Conservation (phyloP, 768 basidiomycete species). For the Tricholoma saponaceum region DNA sequence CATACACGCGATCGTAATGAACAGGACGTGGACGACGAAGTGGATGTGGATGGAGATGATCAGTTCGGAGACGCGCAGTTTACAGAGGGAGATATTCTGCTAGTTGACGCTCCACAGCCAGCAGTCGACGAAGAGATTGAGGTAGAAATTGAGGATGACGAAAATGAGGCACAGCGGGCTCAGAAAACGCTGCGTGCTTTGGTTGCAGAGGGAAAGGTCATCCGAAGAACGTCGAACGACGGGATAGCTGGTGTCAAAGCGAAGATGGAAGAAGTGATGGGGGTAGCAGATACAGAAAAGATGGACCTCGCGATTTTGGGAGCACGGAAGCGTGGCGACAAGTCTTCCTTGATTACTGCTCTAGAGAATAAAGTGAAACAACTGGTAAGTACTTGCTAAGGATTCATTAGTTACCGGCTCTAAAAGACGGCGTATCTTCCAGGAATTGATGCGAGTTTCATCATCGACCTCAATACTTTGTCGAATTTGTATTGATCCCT, state of each 20-base stretch:
- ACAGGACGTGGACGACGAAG: constrained; percentile 71
- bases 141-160: constrained; percentile 39
- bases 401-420: not conserved
- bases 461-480: constrained; percentile 48
- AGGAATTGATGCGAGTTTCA: constrained; percentile 43
- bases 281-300: constrained; percentile 38
- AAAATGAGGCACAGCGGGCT: constrained; percentile 26
- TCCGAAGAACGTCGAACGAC: constrained; percentile 20
- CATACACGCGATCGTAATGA: constrained; percentile 51
- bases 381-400: constrained; percentile 35
- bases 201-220: constrained; percentile 47
- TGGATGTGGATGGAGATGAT: constrained; percentile 80
- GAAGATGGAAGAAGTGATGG: constrained; percentile 36
- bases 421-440: constrained; percentile 3
- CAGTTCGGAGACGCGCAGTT: constrained; percentile 75
- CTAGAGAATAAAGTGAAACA: constrained; percentile 59
- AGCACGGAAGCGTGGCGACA: constrained; percentile 47
- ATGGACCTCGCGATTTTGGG: constrained; percentile 45
- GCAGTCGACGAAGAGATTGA: constrained; percentile 35
- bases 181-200: constrained; percentile 45
- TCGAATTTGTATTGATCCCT: constrained; percentile 78
- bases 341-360: constrained; percentile 44
- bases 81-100: constrained; percentile 66
- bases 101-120: constrained; percentile 20
- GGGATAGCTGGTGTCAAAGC: constrained; percentile 20